Evolutionary conservation across 257 asterid genomes (phyloP), one percentile per base, ranked within the genome.

Genomic region (Solanum piurae): DNA sequence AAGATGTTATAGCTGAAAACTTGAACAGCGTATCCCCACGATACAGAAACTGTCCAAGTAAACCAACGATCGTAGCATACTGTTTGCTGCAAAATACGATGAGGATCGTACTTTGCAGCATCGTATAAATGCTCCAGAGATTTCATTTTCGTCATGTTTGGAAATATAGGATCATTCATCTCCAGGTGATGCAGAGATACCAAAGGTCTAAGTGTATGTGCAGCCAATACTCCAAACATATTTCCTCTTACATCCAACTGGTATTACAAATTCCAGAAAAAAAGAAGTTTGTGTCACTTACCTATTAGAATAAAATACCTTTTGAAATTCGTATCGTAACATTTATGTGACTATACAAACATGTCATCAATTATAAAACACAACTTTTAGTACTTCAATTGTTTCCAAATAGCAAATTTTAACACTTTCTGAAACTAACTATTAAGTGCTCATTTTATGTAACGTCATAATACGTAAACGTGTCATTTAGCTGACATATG

Each of bases 21-120:
- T 88, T 95, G 96, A 88, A 95, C 89, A 64, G 94, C 92, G 88
- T 92, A 94, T 18, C 98, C 98, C 98, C 98, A 95, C 20, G 98
- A 89, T 55, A 94, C 77, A 9, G 98, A 94, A 88, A 94, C 91
- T 8, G 98, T 95, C 90, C 93, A 88, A 64, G 92, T 91, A 85
- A 90, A 89, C 88, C 72, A 21, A 12, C 60, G 87, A 69, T 94
- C 93, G 60, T 94, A 94, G 91, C 98, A 95, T 86, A 95, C 98
- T 80, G 95, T 89, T 83, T 95, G 98, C 92, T 95, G 98, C 86
- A 95, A 89, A 77, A 92, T 90, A 87, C 97, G 91, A 44, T 90
- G 89, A 4, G 98, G 90, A 88, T 95, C 97, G 83, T 90, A 90
- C 7, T 73, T 90, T 25, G 87, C 94, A 68, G 96, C 96, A 27